phyloP scores from a whole-genome alignment of 371 early-diverging fungal genomes.

The Funneliformis caledonium region DNA sequence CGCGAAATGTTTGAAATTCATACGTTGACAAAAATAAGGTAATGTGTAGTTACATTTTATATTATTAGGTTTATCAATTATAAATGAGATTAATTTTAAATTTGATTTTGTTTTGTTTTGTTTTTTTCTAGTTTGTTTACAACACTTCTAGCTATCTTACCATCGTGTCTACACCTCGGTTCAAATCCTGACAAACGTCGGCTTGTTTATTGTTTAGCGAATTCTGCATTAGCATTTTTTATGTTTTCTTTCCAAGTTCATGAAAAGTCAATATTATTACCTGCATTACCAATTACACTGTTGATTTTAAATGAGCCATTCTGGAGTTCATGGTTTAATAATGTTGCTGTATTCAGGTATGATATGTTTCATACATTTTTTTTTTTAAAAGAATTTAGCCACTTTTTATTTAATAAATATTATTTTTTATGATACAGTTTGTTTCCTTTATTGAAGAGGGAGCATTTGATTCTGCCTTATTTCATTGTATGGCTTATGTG shows the following conservation, averaged over 20 bases:
- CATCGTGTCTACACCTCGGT: conserved; percentile 67
- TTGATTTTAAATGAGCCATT: conserved; percentile 65
- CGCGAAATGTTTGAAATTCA: conserved; percentile 65
- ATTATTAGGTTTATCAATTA: neutral
- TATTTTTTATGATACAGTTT: conserved; percentile 58
- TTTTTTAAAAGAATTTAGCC: neutral
- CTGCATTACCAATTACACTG: conserved; percentile 76
- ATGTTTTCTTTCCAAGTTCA: conserved; percentile 97
- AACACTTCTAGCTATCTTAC: conserved; percentile 73
- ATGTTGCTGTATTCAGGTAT: conserved; percentile 83
- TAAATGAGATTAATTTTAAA: conserved; percentile 1
- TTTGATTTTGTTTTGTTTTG: neutral
- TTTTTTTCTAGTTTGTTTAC: conserved; percentile 58
- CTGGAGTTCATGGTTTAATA: conserved; percentile 63
- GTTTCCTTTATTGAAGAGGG: conserved; percentile 83
- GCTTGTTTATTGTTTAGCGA: conserved; percentile 72
- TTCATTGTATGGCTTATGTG: conserved; percentile 63
- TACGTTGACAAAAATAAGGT: conserved; percentile 74
- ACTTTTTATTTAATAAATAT: neutral
- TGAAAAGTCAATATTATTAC: conserved; percentile 93
- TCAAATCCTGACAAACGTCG: conserved; percentile 55
- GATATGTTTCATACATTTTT: neutral
- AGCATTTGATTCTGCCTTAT: conserved; percentile 73
- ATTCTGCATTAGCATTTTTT: conserved; percentile 86
- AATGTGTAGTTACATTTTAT: neutral